These are phyloP conservation scores for Tricladium varicosporioides DNA, from an alignment of 2,329 filamentous ascomycete species.

Conservation along the genomic window DNA sequence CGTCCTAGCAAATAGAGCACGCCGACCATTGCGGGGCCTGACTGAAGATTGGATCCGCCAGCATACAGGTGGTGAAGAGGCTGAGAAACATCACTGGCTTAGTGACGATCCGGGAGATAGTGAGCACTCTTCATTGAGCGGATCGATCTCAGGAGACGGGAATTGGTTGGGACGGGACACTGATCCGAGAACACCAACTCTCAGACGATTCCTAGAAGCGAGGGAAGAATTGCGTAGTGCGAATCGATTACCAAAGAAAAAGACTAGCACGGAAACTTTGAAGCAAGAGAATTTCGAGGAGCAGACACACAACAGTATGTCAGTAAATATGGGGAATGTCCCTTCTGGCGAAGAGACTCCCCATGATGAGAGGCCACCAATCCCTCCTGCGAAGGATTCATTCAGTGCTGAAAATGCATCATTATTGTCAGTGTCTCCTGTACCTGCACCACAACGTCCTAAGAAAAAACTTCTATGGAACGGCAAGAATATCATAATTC, in stretches of 20 bases:
- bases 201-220: constrained; percentile 29
- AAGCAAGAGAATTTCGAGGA: constrained; percentile 31
- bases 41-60: constrained; percentile 86
- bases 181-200: constrained; percentile 35
- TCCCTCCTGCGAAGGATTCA: constrained; percentile 31
- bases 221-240: constrained; percentile 20
- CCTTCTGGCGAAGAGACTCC: constrained; percentile 18
- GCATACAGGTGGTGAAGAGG: constrained; percentile 68
- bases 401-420: constrained; percentile 17
- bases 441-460: constrained; percentile 50
- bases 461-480: constrained; percentile 75
- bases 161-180: constrained; percentile 48
- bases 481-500: constrained; percentile 70
- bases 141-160: constrained; percentile 54
- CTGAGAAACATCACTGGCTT: constrained; percentile 76
- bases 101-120: constrained; percentile 74
- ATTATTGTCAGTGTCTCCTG: constrained; percentile 23
- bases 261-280: constrained; percentile 33
- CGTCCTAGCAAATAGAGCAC: constrained; percentile 61
- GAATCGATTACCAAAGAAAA: constrained; percentile 33
- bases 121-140: constrained; percentile 72
- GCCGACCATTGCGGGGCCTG: constrained; percentile 59
- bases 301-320: constrained; percentile 23
- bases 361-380: constrained; percentile 40
- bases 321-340: constrained; percentile 20